Conservation (phyloP, 2,329 filamentous ascomycete genomes). For the Xylariaceae sp. region DNA sequence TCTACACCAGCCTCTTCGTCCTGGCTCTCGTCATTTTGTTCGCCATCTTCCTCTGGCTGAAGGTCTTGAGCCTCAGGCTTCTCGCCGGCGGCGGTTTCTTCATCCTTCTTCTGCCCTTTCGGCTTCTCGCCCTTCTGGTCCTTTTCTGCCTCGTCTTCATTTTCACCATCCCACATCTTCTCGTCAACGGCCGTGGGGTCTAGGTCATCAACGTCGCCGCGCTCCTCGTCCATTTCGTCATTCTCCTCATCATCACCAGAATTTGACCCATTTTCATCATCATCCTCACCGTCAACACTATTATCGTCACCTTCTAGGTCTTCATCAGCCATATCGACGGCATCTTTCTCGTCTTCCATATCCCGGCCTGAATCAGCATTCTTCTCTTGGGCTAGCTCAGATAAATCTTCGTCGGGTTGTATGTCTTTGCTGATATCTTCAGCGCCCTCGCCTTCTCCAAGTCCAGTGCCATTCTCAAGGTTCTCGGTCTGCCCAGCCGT, state of each 20-base stretch:
- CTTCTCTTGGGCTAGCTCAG: slow-evolving; percentile 86
- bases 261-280: slow-evolving; percentile 65
- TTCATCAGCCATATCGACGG: slow-evolving; percentile 90
- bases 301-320: slow-evolving; percentile 88
- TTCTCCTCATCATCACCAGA: slow-evolving; percentile 70
- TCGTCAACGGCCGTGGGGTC: slow-evolving; percentile 92
- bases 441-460: slow-evolving; percentile 92
- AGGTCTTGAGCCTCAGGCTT: slow-evolving; percentile 66
- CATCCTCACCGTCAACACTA: slow-evolving; percentile 66
- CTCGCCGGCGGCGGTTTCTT: slow-evolving; percentile 60
- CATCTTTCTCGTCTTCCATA: slow-evolving; percentile 82
- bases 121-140: slow-evolving; percentile 78
- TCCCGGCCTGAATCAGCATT: slow-evolving; percentile 69
- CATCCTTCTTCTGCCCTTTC: slow-evolving; percentile 70
- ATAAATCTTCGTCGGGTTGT: slow-evolving; percentile 88
- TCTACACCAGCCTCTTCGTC: slow-evolving; percentile 69
- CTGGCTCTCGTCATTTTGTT: slow-evolving; percentile 55
- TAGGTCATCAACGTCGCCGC: slow-evolving; percentile 88
- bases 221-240: slow-evolving; percentile 84
- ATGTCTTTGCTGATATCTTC: slow-evolving; percentile 99
- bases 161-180: slow-evolving; percentile 96
- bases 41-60: slow-evolving; percentile 48
- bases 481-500: slow-evolving; percentile 76
- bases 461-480: slow-evolving; percentile 87
- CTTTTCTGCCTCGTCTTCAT: slow-evolving; percentile 80